Base-by-base conservation (phyloP, 164 flowering plant species). In the Chloranthus sessilifolius region DNA sequence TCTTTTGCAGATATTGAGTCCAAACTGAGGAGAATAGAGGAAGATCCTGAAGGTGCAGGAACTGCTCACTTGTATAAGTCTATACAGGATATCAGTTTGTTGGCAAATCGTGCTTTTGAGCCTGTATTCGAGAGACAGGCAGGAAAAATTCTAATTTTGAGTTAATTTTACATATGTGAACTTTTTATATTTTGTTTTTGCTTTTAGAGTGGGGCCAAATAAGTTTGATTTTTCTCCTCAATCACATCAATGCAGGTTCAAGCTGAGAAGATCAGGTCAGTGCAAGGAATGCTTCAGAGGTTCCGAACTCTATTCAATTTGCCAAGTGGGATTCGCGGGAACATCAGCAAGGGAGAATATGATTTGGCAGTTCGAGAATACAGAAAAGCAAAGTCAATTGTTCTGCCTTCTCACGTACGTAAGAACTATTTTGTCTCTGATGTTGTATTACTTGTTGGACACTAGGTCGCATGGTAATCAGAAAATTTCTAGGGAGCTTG, bases 221-320 rank as follows among this genome's bases (percentile, higher is more conserved):
- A 34, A 27, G 27, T 22, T 57, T 37, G 36, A 47, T 27, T 52
- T 16, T 37, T 24, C 40, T 62, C 14, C 30, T 41, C 8, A 7
- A 27, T 57, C 15, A 43, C 24, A 24, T 56, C 3, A 50, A 27
- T 70, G 60, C 65, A 94, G 99, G 90, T 86, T 37, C 99, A 94
- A 85, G 79, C 97, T 46, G 99, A 94, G 76, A 94, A 89, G 77
- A 94, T 94, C 40, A 78, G 99, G 43, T 87, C 97, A 46, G 99
- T 94, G 43, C 99, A 94, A 83, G 99, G 99, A 69, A 94, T 87
- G 96, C 90, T 94, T 53, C 99, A 94, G 68, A 86, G 99, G 61
- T 94, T 94, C 61, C 77, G 97, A 55, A 94, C 96, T 10, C 67
- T 94, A 2, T 94, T 94, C 60, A 94, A 94, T 62, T 76, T 94